Base-by-base conservation (phyloP, 169 alveolate genomes). In the Neospora caninum region DNA sequence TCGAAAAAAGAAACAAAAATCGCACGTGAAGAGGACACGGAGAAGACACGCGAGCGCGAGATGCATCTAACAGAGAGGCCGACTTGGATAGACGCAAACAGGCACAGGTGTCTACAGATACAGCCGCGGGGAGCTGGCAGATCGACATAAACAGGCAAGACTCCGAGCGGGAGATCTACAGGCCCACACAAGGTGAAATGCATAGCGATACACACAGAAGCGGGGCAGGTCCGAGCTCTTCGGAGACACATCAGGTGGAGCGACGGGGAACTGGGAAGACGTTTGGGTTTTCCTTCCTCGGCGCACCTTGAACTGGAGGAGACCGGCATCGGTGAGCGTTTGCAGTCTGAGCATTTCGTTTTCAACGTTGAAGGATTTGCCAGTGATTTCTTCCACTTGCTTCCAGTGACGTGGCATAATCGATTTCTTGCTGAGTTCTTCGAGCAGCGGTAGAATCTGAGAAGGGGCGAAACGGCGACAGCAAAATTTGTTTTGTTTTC, bases 381-480 rank as follows among this genome's bases (percentile, higher is more conserved):
- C 97, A 64, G 98, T 97, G 84, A 97, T 92, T 83, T 98, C 98
- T 93, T 97, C 97, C 78, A 98, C 97, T 92, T 97, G 98, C 73
- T 96, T 97, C 99, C 99, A 98, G 96, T 98, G 99, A 83, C 99
- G 96, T 38, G 98, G 98, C 96, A 97, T 96, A 95, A 98, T 98
- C 22, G 99, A 98, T 36, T 96, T 97, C 95, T 98, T 98, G 78
- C 98, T 97, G 73, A 98, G 96, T 91, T 98, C 99, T 69, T 97
- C 97, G 83, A 98, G 97, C 54, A 98, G 94, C 18, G 99, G 99
- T 49, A 98, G 96, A 43, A 98, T 92, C 95, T 93, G 93, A 36
- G 38, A 69, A 69, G 18, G 18, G 18, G 9, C 41, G 29, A 69
- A n/a, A 20, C 4, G 34, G 18, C 31, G 29, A 18, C 16, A 16